Evolutionary conservation across 441 rosid genomes (phyloP), one percentile per base, ranked within the genome.

Genomic region (Breynia disticha): DNA sequence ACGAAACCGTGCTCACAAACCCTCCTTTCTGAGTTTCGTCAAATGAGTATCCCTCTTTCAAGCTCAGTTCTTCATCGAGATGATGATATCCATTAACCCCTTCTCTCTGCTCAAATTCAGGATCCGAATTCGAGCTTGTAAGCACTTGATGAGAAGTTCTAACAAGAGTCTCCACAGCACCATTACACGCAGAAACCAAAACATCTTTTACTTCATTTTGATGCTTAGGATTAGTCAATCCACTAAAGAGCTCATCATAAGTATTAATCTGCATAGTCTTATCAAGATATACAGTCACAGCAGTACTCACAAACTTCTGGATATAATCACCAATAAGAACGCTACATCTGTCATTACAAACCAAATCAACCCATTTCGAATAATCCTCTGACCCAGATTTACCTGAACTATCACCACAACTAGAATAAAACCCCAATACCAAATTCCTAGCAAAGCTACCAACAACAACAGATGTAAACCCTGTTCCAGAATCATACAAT

Each of bases 401-500:
- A 38, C 38, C 1, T 4, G 15, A 16, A 1, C 52, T 35, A 64
- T 17, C 14, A 28, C 48, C 54, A 1, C 50, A 38, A 44, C 57
- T 55, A 8, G 54, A 52, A 52, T 46, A 77, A 46, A 70, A 60
- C 7, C 76, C 80, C 65, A 78, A 56, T 45, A 75, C 88, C 67
- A 87, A 65, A 73, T 79, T 83, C 63, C 79, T 83, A 7, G 96
- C 96, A 57, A 90, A 82, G 73, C 88, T 83, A 46, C 95, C 96
- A 21, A 83, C 87, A 48, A 83, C 71, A n/a, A 72, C 78, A n/a
- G 90, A 87, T 37, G 76, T 91, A 35, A 90, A 81, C 65, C 87
- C 87, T 19, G 80, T 66, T 38, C 93, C 90, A 14, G n/a, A n/a
- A n/a, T n/a, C n/a, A n/a, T n/a, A n/a, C n/a, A n/a, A n/a, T n/a